Percentiles rank a stretch among this genome's conserved stretches.
Conservation (phyloP, 768 basidiomycete genomes). For the Boletus vinaceobasis region DNA sequence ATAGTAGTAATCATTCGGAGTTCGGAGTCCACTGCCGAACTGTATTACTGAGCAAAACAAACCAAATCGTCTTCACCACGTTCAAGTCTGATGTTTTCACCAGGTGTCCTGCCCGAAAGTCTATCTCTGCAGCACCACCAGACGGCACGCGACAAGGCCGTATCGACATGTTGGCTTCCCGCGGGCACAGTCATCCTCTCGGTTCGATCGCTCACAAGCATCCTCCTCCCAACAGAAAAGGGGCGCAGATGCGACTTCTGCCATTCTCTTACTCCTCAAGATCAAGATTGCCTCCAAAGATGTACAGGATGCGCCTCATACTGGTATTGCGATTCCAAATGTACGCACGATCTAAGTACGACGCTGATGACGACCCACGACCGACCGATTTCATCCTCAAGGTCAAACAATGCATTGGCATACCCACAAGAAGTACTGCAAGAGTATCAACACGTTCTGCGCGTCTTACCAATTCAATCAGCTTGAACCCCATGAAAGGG, state of each 20-base stretch:
- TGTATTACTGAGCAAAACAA: too few species aligned
- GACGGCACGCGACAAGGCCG: slow-evolving; percentile 48
- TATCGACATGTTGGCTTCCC: slow-evolving; percentile 37
- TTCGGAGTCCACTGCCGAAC: neutral
- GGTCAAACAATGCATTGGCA: slow-evolving; percentile 73
- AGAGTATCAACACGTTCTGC: slow-evolving; percentile 43
- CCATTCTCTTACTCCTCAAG: slow-evolving; percentile 35
- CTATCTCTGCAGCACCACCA: slow-evolving; percentile 41
- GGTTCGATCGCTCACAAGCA: slow-evolving; percentile 42
- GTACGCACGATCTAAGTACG: slow-evolving; percentile 38
- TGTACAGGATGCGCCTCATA: slow-evolving; percentile 68
- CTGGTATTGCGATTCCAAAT: slow-evolving; percentile 68
- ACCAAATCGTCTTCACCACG: neutral
- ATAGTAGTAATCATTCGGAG: too few species aligned
- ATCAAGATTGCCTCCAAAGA: slow-evolving; percentile 38
- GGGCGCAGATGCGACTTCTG: slow-evolving; percentile 67
- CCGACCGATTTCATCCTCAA: slow-evolving; percentile 25
- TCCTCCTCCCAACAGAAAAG: slow-evolving; percentile 55
- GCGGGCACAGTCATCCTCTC: slow-evolving; percentile 52
- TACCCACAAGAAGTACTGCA: slow-evolving; percentile 68
- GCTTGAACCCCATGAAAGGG: slow-evolving; percentile 49
- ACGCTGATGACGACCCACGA: slow-evolving; percentile 7
- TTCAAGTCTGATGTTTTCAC: slow-evolving; percentile 4
- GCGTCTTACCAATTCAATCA: slow-evolving; percentile 45
- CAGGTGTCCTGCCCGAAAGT: slow-evolving; percentile 4